Base-by-base conservation (phyloP, 805 yeast species). In the Suhomyces sp. region DNA sequence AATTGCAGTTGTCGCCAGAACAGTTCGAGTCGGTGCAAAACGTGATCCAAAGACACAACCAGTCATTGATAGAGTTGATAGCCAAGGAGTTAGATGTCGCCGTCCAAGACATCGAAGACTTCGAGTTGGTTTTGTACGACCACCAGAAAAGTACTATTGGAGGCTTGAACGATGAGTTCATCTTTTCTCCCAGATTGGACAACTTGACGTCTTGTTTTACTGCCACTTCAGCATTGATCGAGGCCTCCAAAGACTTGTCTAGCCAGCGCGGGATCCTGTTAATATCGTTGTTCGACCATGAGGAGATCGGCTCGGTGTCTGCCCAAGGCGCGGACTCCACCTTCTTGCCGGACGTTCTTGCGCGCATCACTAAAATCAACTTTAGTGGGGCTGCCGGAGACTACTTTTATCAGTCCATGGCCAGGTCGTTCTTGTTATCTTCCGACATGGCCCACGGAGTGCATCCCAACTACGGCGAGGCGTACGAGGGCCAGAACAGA, bases 401-500 rank as follows among this genome's bases (percentile, higher is more conserved):
- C 39, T 68, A 68, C 41, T 76, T 81, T 53, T 70, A 80, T 52
- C 82, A 84, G 47, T 67, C 86, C 1, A 77, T 84, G 71, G 78
- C 92, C 7, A 86, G 85, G 65, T 90, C 97, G 1, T 92, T 94
- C 68, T 79, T 93, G 59, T 68, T 94, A 44, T 92, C 97, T 0
- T 89, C 97, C 0, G 99, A 93, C 67, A 94, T 91, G 84, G 97
- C 98, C 1, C 99, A 93, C 66, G 98, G 97, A 29, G 87, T 93
- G 37, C 97, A 93, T 68, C 99, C 99, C 52, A 93, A 93, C 69
- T 93, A 93, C 67, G 72, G 81, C 4, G 80, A 78, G 49, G 81
- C 81, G 60, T 87, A 94, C 69, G 98, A 94, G 65, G 65, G 81
- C 20, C 74, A 80, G 54, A 96, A 93, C 68, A 81, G 82, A 57